Evolutionary conservation across 371 early-diverging fungal genomes (phyloP).

Genomic region (Mortierella polycephala): DNA sequence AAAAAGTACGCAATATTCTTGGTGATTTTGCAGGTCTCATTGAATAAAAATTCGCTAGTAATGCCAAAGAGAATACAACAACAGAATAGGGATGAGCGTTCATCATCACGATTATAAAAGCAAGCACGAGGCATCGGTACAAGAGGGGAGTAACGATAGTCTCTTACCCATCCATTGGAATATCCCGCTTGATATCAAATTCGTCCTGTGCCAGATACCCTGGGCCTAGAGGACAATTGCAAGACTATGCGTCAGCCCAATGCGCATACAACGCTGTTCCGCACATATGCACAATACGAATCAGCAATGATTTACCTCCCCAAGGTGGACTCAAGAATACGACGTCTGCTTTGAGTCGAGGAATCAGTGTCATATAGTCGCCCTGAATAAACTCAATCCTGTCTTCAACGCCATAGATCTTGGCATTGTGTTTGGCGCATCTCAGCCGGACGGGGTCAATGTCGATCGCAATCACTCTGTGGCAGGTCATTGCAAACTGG

Average conservation of each 20-base stretch:
- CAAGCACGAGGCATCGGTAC: no score
- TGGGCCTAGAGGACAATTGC: constrained; percentile 21
- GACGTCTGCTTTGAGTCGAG: constrained; percentile 80
- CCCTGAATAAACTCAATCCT: constrained; percentile 92
- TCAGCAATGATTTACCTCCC: constrained; percentile 73
- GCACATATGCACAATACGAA: neutral
- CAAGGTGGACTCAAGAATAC: constrained; percentile 96
- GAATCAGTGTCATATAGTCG: constrained; percentile 80
- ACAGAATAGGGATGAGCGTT: no score
- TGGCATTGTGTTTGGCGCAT: constrained; percentile 89
- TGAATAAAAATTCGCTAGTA: constrained; percentile 67
- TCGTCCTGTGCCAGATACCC: constrained; percentile 34
- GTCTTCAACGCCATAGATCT: constrained; percentile 90
- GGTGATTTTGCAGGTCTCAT: constrained; percentile 72
- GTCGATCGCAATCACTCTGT: constrained; percentile 94
- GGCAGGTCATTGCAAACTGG: constrained; percentile 90
- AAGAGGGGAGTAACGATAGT: no score
- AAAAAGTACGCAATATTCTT: constrained; percentile 85
- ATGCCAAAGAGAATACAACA: neutral
- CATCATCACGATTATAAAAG: no score
- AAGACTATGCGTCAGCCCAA: neutral
- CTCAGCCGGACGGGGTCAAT: constrained; percentile 82
- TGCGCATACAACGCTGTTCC: neutral
- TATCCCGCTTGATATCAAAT: constrained; percentile 80
- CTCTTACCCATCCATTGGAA: constrained; percentile 79